Evolutionary conservation across 371 early-diverging fungal genomes (phyloP).

Genomic region (Lichtheimia ramosa): DNA sequence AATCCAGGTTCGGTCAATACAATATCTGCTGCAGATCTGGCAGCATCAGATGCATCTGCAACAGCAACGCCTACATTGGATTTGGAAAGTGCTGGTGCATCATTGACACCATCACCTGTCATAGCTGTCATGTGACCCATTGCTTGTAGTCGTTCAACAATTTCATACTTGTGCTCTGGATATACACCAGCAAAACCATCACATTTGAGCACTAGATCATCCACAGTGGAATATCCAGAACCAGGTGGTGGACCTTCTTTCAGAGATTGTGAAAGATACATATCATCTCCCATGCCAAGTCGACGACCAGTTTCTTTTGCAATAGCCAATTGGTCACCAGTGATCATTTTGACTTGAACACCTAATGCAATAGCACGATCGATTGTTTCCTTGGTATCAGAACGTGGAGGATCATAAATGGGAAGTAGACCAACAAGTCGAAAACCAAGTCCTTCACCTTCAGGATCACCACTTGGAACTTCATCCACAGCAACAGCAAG

Average conservation of each 20-base stretch:
- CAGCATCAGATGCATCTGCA: constrained; percentile 77
- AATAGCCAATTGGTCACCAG: constrained; percentile 93
- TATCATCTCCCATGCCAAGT: constrained; percentile 72
- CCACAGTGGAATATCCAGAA: constrained; percentile 72
- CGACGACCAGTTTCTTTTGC: constrained; percentile 84
- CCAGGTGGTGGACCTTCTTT: constrained; percentile 70
- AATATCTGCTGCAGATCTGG: constrained; percentile 77
- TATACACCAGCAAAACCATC: constrained; percentile 90
- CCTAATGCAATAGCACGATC: constrained; percentile 84
- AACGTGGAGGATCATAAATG: constrained; percentile 89
- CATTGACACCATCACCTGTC: constrained; percentile 98
- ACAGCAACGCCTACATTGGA: constrained; percentile 86
- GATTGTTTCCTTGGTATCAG: constrained; percentile 83
- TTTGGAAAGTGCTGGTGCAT: constrained; percentile 93
- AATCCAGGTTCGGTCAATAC: constrained; percentile 80
- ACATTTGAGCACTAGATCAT: constrained; percentile 77
- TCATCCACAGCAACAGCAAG: constrained; percentile 77
- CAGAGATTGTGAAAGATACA: constrained; percentile 77
- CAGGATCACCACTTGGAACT: constrained; percentile 48
- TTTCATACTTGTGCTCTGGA: constrained; percentile 95
- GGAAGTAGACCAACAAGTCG: constrained; percentile 68
- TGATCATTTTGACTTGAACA: constrained; percentile 94
- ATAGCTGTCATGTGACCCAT: constrained; percentile 82
- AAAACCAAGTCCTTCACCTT: constrained; percentile 55
- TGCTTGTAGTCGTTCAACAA: constrained; percentile 88